phyloP scores from a whole-genome alignment of 163 green algal species.

The Picocystis sp. region DNA sequence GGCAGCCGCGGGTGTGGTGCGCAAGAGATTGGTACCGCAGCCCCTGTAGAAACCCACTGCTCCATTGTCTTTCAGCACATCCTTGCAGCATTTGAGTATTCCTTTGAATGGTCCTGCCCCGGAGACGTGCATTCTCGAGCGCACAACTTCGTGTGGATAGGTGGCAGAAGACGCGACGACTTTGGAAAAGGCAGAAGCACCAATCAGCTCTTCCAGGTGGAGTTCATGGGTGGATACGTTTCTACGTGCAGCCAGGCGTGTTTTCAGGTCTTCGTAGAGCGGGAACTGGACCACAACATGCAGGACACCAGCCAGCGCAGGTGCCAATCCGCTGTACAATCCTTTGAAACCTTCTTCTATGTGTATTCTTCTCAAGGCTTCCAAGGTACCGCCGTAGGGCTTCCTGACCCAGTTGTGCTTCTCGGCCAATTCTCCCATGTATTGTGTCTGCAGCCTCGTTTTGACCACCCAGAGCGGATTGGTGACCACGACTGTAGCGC shows the following conservation, averaged over 20 bases:
- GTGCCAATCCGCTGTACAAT: conserved; percentile 77
- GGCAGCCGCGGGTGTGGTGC: conserved; percentile 83
- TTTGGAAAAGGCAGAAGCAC: conserved; percentile 67
- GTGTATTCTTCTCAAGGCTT: conserved; percentile 62
- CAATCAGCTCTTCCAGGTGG: conserved; percentile 50
- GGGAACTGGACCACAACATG: conserved; percentile 95
- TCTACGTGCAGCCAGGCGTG: conserved; percentile 11
- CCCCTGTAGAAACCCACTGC: conserved; percentile 69
- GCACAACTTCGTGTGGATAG: conserved; percentile 82
- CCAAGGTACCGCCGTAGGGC: conserved; percentile 58
- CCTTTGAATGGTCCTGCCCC: conserved; percentile 27
- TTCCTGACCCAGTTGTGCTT: conserved; percentile 6
- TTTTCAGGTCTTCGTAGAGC: conserved; percentile 77
- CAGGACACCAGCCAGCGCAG: conserved; percentile 68
- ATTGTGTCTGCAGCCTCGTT: conserved; percentile 75
- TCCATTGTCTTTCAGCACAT: conserved; percentile 43
- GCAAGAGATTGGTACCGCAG: conserved; percentile 75
- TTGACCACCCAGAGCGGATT: conserved; percentile 96
- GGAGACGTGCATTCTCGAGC: conserved; percentile 76
- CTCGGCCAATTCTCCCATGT: conserved; percentile 33
- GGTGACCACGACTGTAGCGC: conserved; percentile 70
- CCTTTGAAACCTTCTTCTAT: conserved; percentile 66
- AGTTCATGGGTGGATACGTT: conserved; percentile 20
- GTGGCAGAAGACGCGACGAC: conserved; percentile 87
- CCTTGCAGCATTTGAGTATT: conserved; percentile 14